Base-by-base conservation (phyloP, 2,329 filamentous ascomycete genomes). In the Calycina herbarum region DNA sequence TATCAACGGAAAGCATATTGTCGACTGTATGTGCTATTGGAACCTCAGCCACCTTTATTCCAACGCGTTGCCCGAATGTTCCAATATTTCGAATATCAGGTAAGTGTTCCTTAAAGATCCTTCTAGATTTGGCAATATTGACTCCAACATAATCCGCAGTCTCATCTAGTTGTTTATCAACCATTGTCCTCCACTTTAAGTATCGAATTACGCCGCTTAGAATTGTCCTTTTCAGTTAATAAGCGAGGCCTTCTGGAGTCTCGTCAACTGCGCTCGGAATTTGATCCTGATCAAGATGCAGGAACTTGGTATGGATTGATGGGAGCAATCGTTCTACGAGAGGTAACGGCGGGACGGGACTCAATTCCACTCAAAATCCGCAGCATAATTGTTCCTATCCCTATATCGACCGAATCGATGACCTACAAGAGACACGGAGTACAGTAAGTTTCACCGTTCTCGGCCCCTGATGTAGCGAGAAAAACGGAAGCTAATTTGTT, bases 271-370 rank as follows among this genome's bases (percentile, higher is more conserved):
- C 73, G 75, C 0, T 78, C 82, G 0, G 80, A 84, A 54, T 77
- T 92, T 0, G 85, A 88, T 61, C 72, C 74, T 0, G 69, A 84
- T 8, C 89, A 92, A 70, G 83, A 89, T 61, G 76, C 82, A 0
- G 88, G 88, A 0, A 86, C 85, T 0, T 82, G 84, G 72, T 84
- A 90, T 65, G 89, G 89, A 0, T 76, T 91, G 0, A 64, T 76
- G 1, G 87, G 82, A 70, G 89, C 84, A 72, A 75, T 89, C 1
- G 81, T 90, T 0, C 73, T 89, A 7, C 78, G 82, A 0, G 81
- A 83, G 13, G 60, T 72, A 0, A 65, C n/a, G 7, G 35, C 11
- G 10, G 33, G 38, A 2, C 11, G 31, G 31, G 11, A 59, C 24
- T 57, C 71, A 59, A 0, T 64, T 15, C 31, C 42, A 27, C 54